These are phyloP conservation scores for Citrus trifoliata DNA, from an alignment of 345 rosid species.

Conservation along the genomic window DNA sequence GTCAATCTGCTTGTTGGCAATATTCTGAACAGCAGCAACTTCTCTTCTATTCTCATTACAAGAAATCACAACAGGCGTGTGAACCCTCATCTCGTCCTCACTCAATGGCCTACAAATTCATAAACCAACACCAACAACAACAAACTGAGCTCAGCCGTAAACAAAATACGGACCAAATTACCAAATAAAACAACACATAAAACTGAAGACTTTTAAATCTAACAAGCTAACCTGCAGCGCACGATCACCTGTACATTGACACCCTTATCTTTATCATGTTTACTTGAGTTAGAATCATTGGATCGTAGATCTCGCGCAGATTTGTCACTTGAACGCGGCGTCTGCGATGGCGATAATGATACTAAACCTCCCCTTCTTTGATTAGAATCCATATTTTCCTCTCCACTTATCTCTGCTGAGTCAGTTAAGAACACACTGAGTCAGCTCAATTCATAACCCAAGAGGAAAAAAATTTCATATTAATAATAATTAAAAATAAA, in stretches of 20 bases:
- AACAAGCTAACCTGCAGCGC: conserved; percentile 77
- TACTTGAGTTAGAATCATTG: conserved; percentile 64
- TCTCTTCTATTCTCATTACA: conserved; percentile 86
- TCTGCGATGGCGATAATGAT: conserved; percentile 78
- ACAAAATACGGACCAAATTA: background rate
- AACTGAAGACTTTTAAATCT: background rate
- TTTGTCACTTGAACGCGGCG: conserved; percentile 90
- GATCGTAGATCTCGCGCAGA: conserved; percentile 81
- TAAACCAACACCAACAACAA: background rate
- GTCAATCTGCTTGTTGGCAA: conserved; percentile 96
- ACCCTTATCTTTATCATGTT: conserved; percentile 87
- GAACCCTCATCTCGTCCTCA: conserved; percentile 72
- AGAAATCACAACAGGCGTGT: conserved; percentile 85
- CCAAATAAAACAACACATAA: background rate
- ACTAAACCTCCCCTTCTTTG: conserved; percentile 69
- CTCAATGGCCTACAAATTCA: conserved; percentile 66
- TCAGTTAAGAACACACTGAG: conserved; percentile 18
- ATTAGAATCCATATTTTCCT: conserved; percentile 52
- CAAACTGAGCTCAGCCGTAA: background rate
- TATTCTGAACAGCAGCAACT: conserved; percentile 81
- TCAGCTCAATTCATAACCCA: conserved; percentile 12
- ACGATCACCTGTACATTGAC: conserved; percentile 95
- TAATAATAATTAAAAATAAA: background rate
- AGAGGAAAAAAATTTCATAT: background rate
- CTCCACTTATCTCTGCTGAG: background rate